Conservation (phyloP, 805 yeast species). For the Ogataea nitratoaversa region DNA sequence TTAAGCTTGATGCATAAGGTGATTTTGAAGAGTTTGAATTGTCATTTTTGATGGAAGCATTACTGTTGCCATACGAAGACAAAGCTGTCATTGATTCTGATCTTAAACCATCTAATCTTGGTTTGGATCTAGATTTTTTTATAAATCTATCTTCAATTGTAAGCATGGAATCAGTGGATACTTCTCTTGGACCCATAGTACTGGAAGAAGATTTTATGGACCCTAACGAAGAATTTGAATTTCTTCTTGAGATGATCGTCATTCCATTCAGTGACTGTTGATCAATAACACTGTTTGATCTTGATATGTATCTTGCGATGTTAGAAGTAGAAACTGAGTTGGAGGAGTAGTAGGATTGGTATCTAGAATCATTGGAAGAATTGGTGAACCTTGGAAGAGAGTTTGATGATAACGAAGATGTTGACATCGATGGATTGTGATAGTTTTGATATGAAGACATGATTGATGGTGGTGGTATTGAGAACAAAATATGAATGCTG, state of each 20-base stretch:
- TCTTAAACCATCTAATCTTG: conserved; percentile 10
- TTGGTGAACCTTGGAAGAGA: conserved; percentile 1
- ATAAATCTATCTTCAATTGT: conserved; percentile 36
- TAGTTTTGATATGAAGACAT: neutral
- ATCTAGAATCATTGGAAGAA: conserved; percentile 2
- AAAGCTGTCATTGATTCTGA: conserved; percentile 17
- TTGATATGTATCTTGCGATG: neutral
- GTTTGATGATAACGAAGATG: conserved; percentile 4
- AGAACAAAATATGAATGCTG: neutral
- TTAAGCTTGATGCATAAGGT: neutral
- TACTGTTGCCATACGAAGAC: conserved; percentile 2
- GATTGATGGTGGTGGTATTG: neutral
- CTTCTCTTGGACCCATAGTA: conserved; percentile 24
- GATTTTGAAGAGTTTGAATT: neutral
- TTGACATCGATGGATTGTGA: neutral
- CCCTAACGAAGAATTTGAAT: conserved; percentile 32
- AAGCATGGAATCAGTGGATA: conserved; percentile 38
- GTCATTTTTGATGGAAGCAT: neutral
- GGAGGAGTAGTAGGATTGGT: conserved; percentile 1
- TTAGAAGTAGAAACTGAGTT: neutral
- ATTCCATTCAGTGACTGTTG: neutral
- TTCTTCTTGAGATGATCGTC: conserved; percentile 25
- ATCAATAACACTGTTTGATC: neutral
- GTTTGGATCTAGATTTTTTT: conserved; percentile 33
- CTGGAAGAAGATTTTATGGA: conserved; percentile 8